Base-by-base conservation (phyloP, 495 filamentous ascomycete genomes). In the Xylaria venustula region DNA sequence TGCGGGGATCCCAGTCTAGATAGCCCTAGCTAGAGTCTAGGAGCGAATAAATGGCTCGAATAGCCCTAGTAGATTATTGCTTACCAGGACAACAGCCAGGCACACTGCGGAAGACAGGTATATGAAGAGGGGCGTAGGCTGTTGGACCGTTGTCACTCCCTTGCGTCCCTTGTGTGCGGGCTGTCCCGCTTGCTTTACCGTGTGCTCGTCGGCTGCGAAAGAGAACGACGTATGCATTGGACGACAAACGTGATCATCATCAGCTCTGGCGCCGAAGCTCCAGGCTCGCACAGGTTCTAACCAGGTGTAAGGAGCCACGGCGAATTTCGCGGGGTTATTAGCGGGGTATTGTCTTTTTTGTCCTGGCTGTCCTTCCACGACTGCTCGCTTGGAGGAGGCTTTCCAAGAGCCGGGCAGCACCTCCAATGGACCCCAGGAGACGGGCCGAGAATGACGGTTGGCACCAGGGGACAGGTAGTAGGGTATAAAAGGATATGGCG, bases 61-160 rank as follows among this genome's bases (percentile, higher is more conserved):
- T 19, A 14, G 30, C 20, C 32, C 23, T 20, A 54, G 42, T 34
- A 9, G 12, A 20, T 4, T 20, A 48, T 20, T 23, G 80, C 81
- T 78, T 69, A 83, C 80, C 60, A 82, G 66, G 49, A 78, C 70
- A 28, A 79, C 54, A 36, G 76, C 67, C 45, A 83, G 60, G 52
- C 81, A 68, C 30, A 72, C 70, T 44, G 76, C 62, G 5, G 79
- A 79, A 52, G 68, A 74, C 46, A 76, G 34, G 46, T 77, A 79
- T 17, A 80, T 57, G 32, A 59, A 42, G 25, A 59, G 47, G 45
- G 70, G 41, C 34, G 68, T 58, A 34, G 58, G 34, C 41, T 45
- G 64, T 42, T 64, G 40, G 19, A 30, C 50, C 32, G 30, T 44
- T 36, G 54, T 46, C 52, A 57, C 67, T 54, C 60, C 47, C 28